Evolutionary conservation across 2,329 filamentous ascomycete genomes (phyloP).

Genomic region (Exophiala dermatitidis): DNA sequence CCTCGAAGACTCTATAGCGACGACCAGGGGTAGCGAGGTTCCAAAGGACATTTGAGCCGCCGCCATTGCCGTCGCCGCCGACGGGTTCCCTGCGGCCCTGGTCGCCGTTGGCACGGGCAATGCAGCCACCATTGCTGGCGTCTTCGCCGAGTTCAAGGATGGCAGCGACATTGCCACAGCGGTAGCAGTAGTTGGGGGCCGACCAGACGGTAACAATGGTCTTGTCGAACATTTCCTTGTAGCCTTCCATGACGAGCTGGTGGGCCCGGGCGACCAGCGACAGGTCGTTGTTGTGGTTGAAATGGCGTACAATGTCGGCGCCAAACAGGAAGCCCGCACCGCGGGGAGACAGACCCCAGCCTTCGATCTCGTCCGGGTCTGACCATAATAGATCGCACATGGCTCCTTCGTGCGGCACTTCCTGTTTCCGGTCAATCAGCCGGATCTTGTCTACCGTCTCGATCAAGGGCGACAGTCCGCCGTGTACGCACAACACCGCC

Average conservation of each 20-base stretch:
- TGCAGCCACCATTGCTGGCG: constrained; percentile 49
- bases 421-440: constrained; percentile 89
- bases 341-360: constrained; percentile 88
- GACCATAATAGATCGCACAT: constrained; percentile 99
- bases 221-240: constrained; percentile 97
- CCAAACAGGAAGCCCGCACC: constrained; percentile 95
- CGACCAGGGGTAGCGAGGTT: constrained; percentile 63
- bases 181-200: constrained; percentile 93
- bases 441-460: constrained; percentile 94
- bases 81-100: constrained; percentile 34
- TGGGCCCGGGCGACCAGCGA: constrained; percentile 89
- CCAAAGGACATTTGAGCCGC: constrained; percentile 22
- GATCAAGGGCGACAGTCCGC: constrained; percentile 82
- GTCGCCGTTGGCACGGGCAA: constrained; percentile 37
- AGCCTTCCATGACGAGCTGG: constrained; percentile 98
- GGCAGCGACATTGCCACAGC: constrained; percentile 90
- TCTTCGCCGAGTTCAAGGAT: constrained; percentile 74
- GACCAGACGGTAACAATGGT: constrained; percentile 99
- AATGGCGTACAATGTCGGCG: constrained; percentile 87
- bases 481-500: constrained; percentile 91
- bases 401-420: constrained; percentile 94
- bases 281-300: constrained; percentile 91
- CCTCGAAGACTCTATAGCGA: constrained; percentile 91
- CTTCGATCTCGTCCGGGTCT: constrained; percentile 94
- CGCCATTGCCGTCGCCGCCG: constrained; percentile 19